Base-by-base conservation (phyloP, 495 filamentous ascomycete species). In the Hypoxylon subgilvum region DNA sequence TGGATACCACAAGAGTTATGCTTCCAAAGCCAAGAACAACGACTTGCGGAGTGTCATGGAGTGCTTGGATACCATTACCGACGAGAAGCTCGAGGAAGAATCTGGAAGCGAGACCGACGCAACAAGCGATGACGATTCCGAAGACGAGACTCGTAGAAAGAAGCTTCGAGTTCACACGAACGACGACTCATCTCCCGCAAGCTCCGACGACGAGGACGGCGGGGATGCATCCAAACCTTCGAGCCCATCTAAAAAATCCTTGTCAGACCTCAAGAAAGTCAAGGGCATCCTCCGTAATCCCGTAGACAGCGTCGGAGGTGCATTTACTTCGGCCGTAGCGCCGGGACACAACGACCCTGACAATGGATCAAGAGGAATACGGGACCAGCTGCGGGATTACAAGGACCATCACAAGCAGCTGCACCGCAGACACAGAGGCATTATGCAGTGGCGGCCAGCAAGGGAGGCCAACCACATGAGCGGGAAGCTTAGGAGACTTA, bases 391-490 rank as follows among this genome's bases (percentile, higher is more conserved):
- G 14, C 74, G 76, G 54, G 74, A 81, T 39, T 82, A 85, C 66
- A 78, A 78, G 60, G 73, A 79, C 62, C 82, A 87, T 53, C 78
- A 80, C 56, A 79, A 79, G 59, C 73, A 80, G 38, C 76, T 87
- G 56, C 82, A 86, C 64, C 70, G 86, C 40, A 84, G 82, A 63
- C 84, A 88, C 59, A 69, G 83, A 18, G 86, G 85, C 1, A 55
- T 87, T 46, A 88, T 88, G 85, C 86, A 88, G 68, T 89, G 85
- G 84, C 84, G 82, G 66, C 81, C 83, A 17, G 82, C 82, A 47
- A 62, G 86, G 61, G 79, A 82, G 61, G 70, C 79, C 51, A 79
- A 82, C 59, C 87, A 86, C 61, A 76, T 84, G 18, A 81, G 79
- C 38, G 81, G 82, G 36, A 79, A 87, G 66, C 68, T 79, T 3